Conservation (phyloP, 169 alveolate species). For the Plasmodium gallinaceum region DNA sequence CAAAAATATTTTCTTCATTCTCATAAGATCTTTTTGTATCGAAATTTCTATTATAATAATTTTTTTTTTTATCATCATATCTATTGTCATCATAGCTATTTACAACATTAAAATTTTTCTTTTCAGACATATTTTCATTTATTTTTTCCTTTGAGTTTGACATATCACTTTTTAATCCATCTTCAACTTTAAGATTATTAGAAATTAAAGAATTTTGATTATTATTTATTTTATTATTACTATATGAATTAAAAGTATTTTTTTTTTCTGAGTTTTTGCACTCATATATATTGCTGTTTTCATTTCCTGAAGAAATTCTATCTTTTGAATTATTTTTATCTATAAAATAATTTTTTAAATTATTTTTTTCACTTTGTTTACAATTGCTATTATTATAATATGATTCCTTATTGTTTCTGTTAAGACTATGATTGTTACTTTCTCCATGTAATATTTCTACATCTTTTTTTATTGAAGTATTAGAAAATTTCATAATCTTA, state of each 20-base stretch:
- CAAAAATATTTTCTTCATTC: neutral
- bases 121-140: neutral
- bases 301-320: neutral
- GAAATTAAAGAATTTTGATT: constrained; percentile 11
- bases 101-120: neutral
- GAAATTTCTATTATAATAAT: neutral
- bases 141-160: no score
- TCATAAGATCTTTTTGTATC: neutral
- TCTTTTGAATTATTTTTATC: constrained; percentile 1
- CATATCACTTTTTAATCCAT: constrained; percentile 2
- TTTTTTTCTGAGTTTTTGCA: neutral
- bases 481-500: neutral
- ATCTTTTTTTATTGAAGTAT: neutral
- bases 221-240: constrained; percentile 6
- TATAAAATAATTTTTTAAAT: neutral
- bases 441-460: neutral
- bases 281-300: neutral
- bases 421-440: neutral
- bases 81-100: neutral
- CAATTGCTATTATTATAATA: neutral
- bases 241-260: neutral
- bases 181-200: neutral
- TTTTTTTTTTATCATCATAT: neutral
- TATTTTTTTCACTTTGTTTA: neutral
- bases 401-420: neutral